Percentiles rank a stretch among this genome's conserved stretches.
Conservation (phyloP, 441 rosid species). For the Populus hybrid region DNA sequence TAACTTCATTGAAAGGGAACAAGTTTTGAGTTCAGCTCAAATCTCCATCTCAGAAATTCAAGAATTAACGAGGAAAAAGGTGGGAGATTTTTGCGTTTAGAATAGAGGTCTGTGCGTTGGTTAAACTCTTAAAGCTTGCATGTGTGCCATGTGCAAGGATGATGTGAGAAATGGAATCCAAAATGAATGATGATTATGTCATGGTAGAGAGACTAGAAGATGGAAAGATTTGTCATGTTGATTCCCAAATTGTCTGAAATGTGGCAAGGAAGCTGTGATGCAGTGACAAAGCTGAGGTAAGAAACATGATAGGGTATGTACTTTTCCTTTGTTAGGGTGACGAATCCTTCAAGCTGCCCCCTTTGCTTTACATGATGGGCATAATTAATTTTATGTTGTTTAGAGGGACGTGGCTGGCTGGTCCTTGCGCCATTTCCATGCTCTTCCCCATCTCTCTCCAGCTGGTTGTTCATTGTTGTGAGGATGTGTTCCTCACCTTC, state of each 20-base stretch:
- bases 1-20: background rate
- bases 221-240: background rate
- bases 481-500: background rate
- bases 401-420: slow-evolving; percentile 2
- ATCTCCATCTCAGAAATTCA: background rate
- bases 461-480: slow-evolving; percentile 11
- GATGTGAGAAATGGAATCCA: slow-evolving; percentile 12
- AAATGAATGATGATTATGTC: slow-evolving; percentile 20
- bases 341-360: slow-evolving; percentile 11
- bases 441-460: slow-evolving; percentile 11
- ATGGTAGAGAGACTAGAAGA: background rate
- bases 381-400: background rate
- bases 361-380: background rate
- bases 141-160: slow-evolving; percentile 33
- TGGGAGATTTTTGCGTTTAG: background rate
- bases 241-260: background rate
- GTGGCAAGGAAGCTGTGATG: slow-evolving; percentile 10
- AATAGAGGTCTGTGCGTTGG: background rate
- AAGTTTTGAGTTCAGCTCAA: background rate
- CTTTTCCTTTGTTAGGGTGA: slow-evolving; percentile 30
- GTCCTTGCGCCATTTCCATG: background rate
- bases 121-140: slow-evolving; percentile 10
- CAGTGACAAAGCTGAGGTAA: slow-evolving; percentile 1
- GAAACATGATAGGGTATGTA: slow-evolving; percentile 10
- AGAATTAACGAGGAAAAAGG: background rate